A percentile compares a stretch with the other conserved stretches of the same genome.
phyloP scores from a whole-genome alignment of 306 rosid species.

The Cucurbita ficifolia region DNA sequence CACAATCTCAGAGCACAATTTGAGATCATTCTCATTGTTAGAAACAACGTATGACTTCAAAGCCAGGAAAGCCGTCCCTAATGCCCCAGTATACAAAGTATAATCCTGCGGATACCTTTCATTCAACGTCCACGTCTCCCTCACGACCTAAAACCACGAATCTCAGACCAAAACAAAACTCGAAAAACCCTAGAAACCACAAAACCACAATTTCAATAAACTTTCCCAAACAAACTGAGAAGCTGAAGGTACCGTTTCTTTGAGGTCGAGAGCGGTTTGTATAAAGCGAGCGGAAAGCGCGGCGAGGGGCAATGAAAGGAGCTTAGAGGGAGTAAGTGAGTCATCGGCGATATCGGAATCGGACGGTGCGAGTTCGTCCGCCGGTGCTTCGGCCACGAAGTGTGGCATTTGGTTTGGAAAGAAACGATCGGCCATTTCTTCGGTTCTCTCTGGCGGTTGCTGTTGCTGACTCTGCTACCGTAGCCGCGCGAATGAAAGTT shows the following conservation, averaged over 20 bases:
- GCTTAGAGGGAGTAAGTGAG: constrained; percentile 28
- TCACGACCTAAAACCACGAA: constrained; percentile 47
- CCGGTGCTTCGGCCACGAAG: constrained; percentile 26
- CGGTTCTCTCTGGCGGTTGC: background rate
- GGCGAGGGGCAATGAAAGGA: constrained; percentile 42
- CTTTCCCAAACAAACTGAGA: background rate
- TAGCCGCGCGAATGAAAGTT: too few relatives aligned
- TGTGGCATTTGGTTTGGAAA: constrained; percentile 53
- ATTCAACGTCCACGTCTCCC: constrained; percentile 49
- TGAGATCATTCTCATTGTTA: constrained; percentile 42
- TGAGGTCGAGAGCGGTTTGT: constrained; percentile 34
- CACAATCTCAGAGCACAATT: constrained; percentile 49
- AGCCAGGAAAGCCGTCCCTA: constrained; percentile 61
- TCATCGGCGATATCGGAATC: constrained; percentile 10
- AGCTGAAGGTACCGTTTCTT: constrained; percentile 36
- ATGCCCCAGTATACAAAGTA: constrained; percentile 55
- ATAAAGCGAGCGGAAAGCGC: constrained; percentile 23
- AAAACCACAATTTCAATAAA: background rate
- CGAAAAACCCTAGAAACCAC: background rate
- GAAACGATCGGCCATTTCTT: constrained; percentile 55
- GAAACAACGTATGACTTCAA: constrained; percentile 55
- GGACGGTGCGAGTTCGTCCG: constrained; percentile 10
- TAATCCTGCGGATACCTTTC: constrained; percentile 46
- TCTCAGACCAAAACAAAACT: background rate
- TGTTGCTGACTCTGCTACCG: too few relatives aligned